Base-by-base conservation (phyloP, 208 protist species). In the Acanthamoeba pearcei region DNA sequence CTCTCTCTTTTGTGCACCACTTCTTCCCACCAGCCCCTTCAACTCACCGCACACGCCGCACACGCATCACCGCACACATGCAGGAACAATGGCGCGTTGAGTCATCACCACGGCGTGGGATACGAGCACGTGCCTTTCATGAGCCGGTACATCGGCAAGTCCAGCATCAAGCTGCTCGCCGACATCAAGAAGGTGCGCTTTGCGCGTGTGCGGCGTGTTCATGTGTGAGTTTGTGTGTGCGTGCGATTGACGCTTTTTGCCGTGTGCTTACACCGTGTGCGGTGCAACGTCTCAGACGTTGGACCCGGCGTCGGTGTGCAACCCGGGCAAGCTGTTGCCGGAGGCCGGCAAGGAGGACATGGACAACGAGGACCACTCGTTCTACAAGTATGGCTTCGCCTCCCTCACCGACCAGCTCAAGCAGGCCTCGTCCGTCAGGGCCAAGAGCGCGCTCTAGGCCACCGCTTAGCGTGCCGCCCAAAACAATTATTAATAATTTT, bases 101-200 rank as follows among this genome's bases (percentile, higher is more conserved):
- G 60, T 38, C 95, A 96, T 60, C 95, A 96, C 62, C 90, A 95
- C 57, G 95, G 86, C 38, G 78, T 95, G 22, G 80, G 80, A 1
- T 88, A 42, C 49, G 80, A 88, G 49, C 80, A 88, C 53, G 32
- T 88, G 10, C 80, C 80, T 4, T 88, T 53, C 51, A 88, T 88
- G 80, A 35, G 80, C 51, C 35, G 80, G 6, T 88, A 88, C 49
- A 24, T 88, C 27, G 80, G 53, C 12, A 29, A 60, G 53, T 53
- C 51, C 10, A 32, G 80, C n/a, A 35, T 88, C 17, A 24, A 35
- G 51, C 42, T 88, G 19, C 80, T 88, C n/a, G 5, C n/a, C 24
- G 53, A 53, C 19, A 19, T 88, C n/a, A 88, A 88, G 70, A 32
- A 42, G 70, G 70, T 46, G 35, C 66, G 46, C 6, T 49, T 49